Conservation (phyloP, 805 yeast genomes). For the Schizosaccharomyces lindneri region DNA sequence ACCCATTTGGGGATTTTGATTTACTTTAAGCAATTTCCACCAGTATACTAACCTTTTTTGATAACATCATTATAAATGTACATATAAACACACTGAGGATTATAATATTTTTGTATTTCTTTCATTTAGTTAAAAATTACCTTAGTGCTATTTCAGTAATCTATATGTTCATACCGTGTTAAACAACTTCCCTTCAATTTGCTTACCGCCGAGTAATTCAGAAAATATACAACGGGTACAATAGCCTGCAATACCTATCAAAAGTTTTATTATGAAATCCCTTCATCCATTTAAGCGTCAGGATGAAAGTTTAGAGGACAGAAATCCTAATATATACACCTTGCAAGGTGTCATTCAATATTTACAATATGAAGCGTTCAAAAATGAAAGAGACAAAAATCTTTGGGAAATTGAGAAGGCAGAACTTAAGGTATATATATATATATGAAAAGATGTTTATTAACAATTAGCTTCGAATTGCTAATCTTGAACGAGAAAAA, state of each 20-base stretch:
- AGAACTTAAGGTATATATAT: constrained; percentile 27
- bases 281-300: neutral
- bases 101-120: no score
- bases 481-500: constrained; percentile 30
- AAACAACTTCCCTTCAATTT: no score
- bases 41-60: no score
- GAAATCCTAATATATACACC: constrained; percentile 8
- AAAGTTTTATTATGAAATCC: neutral
- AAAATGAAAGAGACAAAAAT: constrained; percentile 33
- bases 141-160: no score
- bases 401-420: constrained; percentile 36
- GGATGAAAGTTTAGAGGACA: neutral
- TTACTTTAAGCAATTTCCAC: no score
- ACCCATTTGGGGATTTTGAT: no score
- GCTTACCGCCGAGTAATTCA: no score
- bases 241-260: neutral
- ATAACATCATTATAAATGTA: no score
- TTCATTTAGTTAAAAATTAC: no score
- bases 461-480: constrained; percentile 16
- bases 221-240: no score
- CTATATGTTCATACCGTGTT: no score
- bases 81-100: no score
- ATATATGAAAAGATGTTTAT: neutral
- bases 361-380: constrained; percentile 36
- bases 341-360: constrained; percentile 32